Evolutionary conservation across 2,329 filamentous ascomycete genomes (phyloP).

Genomic region (Byssothecium circinans): DNA sequence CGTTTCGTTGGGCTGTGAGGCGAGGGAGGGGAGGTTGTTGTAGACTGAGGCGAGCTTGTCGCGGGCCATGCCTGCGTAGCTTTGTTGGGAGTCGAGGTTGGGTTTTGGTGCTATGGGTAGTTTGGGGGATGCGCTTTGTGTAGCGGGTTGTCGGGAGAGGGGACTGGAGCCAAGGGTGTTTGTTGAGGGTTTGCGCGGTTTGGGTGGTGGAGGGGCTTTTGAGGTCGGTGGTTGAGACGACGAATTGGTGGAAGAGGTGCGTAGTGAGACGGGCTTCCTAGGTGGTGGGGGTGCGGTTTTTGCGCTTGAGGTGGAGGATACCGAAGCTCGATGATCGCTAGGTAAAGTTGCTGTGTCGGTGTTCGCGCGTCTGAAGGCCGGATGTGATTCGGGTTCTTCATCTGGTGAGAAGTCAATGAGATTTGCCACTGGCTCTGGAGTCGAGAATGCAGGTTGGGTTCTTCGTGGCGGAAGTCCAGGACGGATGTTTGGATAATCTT

Average conservation of each 20-base stretch:
- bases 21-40: constrained; percentile 42
- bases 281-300: constrained; percentile 38
- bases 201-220: constrained; percentile 35
- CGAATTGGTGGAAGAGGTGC: constrained; percentile 41
- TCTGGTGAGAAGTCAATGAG: constrained; percentile 53
- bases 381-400: constrained; percentile 24
- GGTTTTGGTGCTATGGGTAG: constrained; percentile 32
- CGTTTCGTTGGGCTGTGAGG: constrained; percentile 19
- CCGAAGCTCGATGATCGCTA: constrained; percentile 15
- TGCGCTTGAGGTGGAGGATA: constrained; percentile 19
- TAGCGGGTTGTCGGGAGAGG: constrained; percentile 26
- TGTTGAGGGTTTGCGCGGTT: constrained; percentile 33
- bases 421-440: constrained; percentile 37
- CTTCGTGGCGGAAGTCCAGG: constrained; percentile 43
- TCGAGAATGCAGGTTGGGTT: constrained; percentile 20
- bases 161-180: constrained; percentile 30
- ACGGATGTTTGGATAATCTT: constrained; percentile 37
- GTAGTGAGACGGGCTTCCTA: constrained; percentile 41
- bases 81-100: constrained; percentile 33
- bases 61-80: constrained; percentile 42
- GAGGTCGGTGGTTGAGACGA: constrained; percentile 29
- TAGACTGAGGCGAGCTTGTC: constrained; percentile 46
- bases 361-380: constrained; percentile 21
- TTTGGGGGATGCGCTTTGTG: constrained; percentile 32
- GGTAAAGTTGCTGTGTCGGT: constrained; percentile 29